Evolutionary conservation across 2,329 filamentous ascomycete genomes (phyloP), one percentile per base, ranked within the genome.

Genomic region (Teratosphaeria destructans): DNA sequence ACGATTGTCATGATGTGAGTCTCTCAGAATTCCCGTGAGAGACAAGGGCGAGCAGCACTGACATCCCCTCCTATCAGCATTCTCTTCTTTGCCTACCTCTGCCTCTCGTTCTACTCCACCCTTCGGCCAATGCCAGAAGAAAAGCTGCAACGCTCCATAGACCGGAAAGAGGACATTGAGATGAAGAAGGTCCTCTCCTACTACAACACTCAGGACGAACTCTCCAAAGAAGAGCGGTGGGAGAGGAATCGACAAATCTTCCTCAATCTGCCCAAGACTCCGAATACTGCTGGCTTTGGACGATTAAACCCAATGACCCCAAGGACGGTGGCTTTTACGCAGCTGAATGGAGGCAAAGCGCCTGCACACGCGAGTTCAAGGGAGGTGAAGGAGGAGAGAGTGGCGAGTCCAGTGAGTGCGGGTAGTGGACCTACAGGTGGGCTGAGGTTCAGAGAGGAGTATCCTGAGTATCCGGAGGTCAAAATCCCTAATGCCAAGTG

Each of bases 1-100:
- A 85, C 84, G 0, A 73, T 85, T 14, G 77, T 85, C 64, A 85
- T 90, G 82, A 76, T 89, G 86, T 89, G 79, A 76, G 85, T 81
- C 53, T 27, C 27, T 6, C 19, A 34, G 32, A 47, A 23, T 12
- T 29, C 10, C 19, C 34, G 7, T 52, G 47, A 47, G 57, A 55
- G 39, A 8, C 4, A 16, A 60, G 8, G 34, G 59, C 43, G 60
- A 59, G 61, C 62, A 58, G 5, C 47, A 59, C 55, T 37, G 32
- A 54, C n/a, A 49, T 23, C 16, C 37, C 6, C 8, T n/a, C 32
- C 37, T 6, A 19, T 10, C 62, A 88, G 85, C n/a, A 68, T 73
- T n/a, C 71, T 89, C 2, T 88, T 86, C 70, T 60, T 84, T 58
- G 64, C 79, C 58, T 85, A 86, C 68, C 68, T 88, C 52, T 74